Base-by-base conservation (phyloP, 2,329 filamentous ascomycete species). In the Colletotrichum truncatum region DNA sequence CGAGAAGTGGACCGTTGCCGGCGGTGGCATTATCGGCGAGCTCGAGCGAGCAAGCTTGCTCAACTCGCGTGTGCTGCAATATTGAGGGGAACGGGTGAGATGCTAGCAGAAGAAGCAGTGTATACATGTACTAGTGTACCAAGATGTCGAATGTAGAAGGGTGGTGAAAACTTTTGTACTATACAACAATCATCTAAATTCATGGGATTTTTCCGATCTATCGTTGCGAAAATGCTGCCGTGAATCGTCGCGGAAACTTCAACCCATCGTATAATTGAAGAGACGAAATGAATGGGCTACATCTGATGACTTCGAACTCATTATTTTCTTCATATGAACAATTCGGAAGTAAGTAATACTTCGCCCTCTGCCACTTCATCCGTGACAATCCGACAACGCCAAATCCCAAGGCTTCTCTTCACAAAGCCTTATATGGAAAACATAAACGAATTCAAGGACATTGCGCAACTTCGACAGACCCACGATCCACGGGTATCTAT, bases 1-100 rank as follows among this genome's bases (percentile, higher is more conserved):
- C 21, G 92, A 97, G 84, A 93, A 93, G 81, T 97, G 94, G 94
- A 89, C 89, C 51, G 75, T 98, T 70, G 89, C 90, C 51, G 93
- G 93, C 21, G 89, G 91, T 72, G 94, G 94, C 14, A 87, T 95
- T 54, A 84, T 97, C 46, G 94, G 93, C 7, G 93, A 97, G 84
- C 85, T 98, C 81, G 93, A 97, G 82, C 88, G 90, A 73, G 86
- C 87, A 4, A 74, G 82, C 41, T 73, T 89, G 71, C 77, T 83
- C 75, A 84, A 77, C 41, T 75, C 85, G 80, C 80, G 79, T 70
- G 71, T 82, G 72, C 25, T 66, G 57, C 63, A 66, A 43, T 56
- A 55, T 39, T 64, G 39, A 38, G 18, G 4, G 16, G 16, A 30
- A 4, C n/a, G n/a, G n/a, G n/a, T n/a, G 23, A 18, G 18, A 12